Evolutionary conservation across 495 filamentous ascomycete genomes (phyloP), one percentile per base, ranked within the genome.

Genomic region (Xylaria intraflava): DNA sequence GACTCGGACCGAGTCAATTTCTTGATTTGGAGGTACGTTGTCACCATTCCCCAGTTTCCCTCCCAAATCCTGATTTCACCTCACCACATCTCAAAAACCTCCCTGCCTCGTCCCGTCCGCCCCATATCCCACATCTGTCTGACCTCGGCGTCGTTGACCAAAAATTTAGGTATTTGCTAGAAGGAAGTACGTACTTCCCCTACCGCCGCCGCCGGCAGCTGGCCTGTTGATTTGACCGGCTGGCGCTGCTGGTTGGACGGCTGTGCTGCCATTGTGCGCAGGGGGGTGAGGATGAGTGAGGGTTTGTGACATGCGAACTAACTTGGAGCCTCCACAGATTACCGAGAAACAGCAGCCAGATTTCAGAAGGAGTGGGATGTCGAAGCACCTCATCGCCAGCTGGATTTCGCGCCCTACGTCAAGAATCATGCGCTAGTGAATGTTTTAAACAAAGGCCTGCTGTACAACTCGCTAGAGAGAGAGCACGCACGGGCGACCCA

Each of bases 1-100:
- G 86, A 88, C 70, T 92, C 90, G 56, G 83, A 96, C 77, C 86
- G 92, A 74, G 83, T 97, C 76, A 98, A 97, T 80, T 97, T 92
- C 78, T 78, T 98, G 74, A 88, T 98, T 77, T 95, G 90, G 88
- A 90, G 90, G 89, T 96, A 81, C 71, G 89, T 81, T 61, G 58
- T 53, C 44, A 40, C 44, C 49, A 23, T 39, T 44, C 22, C 30
- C 50, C 49, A 27, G 49, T 58, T 52, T 42, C 56, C 57, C 40
- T 58, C 57, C 52, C 55, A 53, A 55, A 49, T 49, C 60, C 54
- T 53, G 60, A 62, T 39, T 53, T 65, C 70, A 58, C 67, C 69
- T 56, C 70, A 74, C 51, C 58, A 56, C 56, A 55, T 64, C 56
- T 48, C 14, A 26, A 2, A 46, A 40, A 42, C 38, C 22, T 41